Evolutionary conservation across 805 yeast species (phyloP), one percentile per base, ranked within the genome.

Genomic region (Schizosaccharomyces lindneri): DNA sequence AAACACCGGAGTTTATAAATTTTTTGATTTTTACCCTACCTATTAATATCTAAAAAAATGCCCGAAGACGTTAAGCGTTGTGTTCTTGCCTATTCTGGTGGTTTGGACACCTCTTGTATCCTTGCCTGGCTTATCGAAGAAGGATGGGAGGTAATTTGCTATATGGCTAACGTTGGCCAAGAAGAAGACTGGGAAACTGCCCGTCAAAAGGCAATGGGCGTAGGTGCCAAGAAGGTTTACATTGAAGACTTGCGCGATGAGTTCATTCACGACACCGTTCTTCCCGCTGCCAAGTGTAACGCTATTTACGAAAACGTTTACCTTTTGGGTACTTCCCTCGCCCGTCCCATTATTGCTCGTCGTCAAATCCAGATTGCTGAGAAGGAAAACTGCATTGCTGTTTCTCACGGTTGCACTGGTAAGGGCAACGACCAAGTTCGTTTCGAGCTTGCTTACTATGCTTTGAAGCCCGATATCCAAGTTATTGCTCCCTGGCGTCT

Each of bases 401-500:
- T 93, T 60, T 82, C 95, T 60, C 99, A 93, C 74, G 99, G 99
- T 66, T 93, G 98, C 78, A 93, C 99, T 67, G 99, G 99, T 77
- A 93, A 93, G 78, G 99, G 99, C 77, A 93, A 93, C 73, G 99
- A 93, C 75, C 98, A 93, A 78, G 97, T 93, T 66, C 85, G 99
- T 76, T 93, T 93, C 73, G 99, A 93, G 77, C 79, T 93, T 64
- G 84, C 95, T 7, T 93, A 93, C 80, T 93, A 93, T 74, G 99
- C 97, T 46, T 81, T 93, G 74, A 89, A 93, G 77, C 98, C 99
- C 55, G 97, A 89, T 71, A 95, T 93, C 68, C 78, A 80, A 71
- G 95, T 87, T 68, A 90, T 93, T 76, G 96, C 98, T 55, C 99
- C 99, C 73, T 93, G 99, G 99, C 87, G 99, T 81, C 86, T 85